These are phyloP conservation scores for Domatiomyces catenatus DNA, from an alignment of 2,329 filamentous ascomycete genomes.

Conservation along the genomic window DNA sequence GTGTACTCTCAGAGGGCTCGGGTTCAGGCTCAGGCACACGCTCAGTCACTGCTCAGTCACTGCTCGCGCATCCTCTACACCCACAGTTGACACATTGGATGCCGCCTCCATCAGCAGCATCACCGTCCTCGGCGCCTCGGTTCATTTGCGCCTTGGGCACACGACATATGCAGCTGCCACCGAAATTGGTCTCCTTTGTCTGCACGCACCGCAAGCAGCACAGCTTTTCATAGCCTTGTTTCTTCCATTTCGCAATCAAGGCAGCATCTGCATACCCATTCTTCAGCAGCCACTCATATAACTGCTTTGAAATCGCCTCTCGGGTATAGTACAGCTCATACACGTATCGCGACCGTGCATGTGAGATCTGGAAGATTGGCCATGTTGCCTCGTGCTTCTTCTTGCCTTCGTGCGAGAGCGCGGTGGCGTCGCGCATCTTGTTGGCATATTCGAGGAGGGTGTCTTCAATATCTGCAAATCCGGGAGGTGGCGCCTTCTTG, in stretches of 20 bases:
- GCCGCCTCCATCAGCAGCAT: slow-evolving; percentile 21
- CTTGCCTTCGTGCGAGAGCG: slow-evolving; percentile 62
- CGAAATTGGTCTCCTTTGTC: slow-evolving; percentile 99
- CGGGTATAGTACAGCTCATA: slow-evolving; percentile 98
- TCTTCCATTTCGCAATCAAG: slow-evolving; percentile 99
- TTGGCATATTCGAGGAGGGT: slow-evolving; percentile 52
- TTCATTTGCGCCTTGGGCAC: slow-evolving; percentile 82
- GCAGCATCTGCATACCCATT: slow-evolving; percentile 90
- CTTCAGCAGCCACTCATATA: slow-evolving; percentile 95
- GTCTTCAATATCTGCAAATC: slow-evolving; percentile 55
- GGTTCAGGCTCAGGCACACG: neutral
- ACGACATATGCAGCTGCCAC: slow-evolving; percentile 90
- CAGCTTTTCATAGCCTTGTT: slow-evolving; percentile 96
- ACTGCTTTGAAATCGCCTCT: slow-evolving; percentile 76
- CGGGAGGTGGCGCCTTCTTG: slow-evolving; percentile 49
- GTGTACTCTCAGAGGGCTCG: neutral
- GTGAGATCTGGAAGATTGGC: slow-evolving; percentile 95
- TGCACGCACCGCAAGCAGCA: slow-evolving; percentile 94
- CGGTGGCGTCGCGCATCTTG: slow-evolving; percentile 69
- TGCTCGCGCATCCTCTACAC: slow-evolving; percentile 77
- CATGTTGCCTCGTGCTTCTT: slow-evolving; percentile 85
- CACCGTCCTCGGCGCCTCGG: slow-evolving; percentile 40
- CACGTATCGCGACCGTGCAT: slow-evolving; percentile 66
- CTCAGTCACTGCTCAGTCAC: slow-evolving; percentile 51
- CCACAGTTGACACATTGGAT: slow-evolving; percentile 93